Percentiles rank a stretch among this genome's conserved stretches.
Conservation (phyloP, 83 land plant species). For the Picea mariana region DNA sequence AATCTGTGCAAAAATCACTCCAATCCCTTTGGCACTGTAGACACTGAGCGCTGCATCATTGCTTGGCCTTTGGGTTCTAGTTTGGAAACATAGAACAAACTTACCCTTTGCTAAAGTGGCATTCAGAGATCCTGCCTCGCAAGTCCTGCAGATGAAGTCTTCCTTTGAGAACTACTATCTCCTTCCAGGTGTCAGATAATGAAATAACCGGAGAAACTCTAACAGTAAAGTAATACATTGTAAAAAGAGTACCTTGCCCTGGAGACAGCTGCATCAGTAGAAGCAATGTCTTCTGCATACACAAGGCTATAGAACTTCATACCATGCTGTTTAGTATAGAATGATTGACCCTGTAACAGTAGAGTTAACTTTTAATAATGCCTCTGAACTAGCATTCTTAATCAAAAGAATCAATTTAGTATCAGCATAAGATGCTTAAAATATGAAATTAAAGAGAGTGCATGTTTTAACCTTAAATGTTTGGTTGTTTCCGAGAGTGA, state of each 20-base stretch:
- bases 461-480: conserved; percentile 21
- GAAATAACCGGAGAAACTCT: not conserved
- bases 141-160: conserved; percentile 28
- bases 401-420: not conserved
- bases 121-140: conserved; percentile 36
- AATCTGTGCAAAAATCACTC: conserved; percentile 37
- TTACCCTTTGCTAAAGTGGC: conserved; percentile 50
- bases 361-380: not conserved
- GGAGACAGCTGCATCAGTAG: conserved; percentile 16
- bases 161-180: not conserved
- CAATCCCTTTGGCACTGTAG: conserved; percentile 26
- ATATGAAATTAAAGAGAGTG: not conserved
- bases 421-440: not conserved
- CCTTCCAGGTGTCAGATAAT: not conserved
- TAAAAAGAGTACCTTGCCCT: conserved; percentile 27
- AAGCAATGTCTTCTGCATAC: conserved; percentile 23
- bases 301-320: not conserved
- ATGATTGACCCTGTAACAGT: conserved; percentile 9
- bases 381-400: not conserved
- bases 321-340: not conserved
- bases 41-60: conserved; percentile 30
- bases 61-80: conserved; percentile 28
- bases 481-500: conserved; percentile 45
- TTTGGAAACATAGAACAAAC: conserved; percentile 45
- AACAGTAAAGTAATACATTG: not conserved